Conservation (phyloP, 78 protist genomes). For the Cavenderia fasciculata region DNA sequence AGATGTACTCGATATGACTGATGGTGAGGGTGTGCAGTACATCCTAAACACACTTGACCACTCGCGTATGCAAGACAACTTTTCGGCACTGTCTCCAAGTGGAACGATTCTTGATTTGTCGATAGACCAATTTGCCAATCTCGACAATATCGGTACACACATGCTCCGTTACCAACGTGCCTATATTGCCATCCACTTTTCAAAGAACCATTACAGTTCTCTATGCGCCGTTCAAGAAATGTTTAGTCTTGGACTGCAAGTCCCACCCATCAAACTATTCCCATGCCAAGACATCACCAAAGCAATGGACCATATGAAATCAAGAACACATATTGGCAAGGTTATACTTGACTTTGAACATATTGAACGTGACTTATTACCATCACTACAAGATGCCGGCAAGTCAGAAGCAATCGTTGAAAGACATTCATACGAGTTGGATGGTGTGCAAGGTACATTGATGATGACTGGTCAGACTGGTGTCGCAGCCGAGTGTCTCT, state of each 20-base stretch:
- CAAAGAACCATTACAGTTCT: not conserved
- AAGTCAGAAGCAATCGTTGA: not conserved
- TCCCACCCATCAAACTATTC: not conserved
- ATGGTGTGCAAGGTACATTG: not conserved
- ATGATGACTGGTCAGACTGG: conserved; percentile 63
- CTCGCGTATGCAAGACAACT: conserved; percentile 5
- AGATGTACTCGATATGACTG: not conserved
- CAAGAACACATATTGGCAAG: not conserved
- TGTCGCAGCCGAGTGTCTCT: not conserved
- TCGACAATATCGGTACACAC: not conserved
- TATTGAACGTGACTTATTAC: not conserved
- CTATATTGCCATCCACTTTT: no score
- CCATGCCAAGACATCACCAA: not conserved
- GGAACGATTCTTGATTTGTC: conserved; percentile 56
- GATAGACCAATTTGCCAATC: not conserved
- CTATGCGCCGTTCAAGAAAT: not conserved
- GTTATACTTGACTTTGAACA: not conserved
- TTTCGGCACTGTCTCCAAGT: not conserved
- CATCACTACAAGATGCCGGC: not conserved
- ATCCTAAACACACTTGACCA: not conserved
- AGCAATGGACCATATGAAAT: not conserved
- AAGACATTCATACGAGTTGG: not conserved
- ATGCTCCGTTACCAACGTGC: not conserved
- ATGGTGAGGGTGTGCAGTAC: not conserved
- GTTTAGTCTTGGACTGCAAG: not conserved